Base-by-base conservation (phyloP, 768 basidiomycete species). In the Gloeopeniophorella convolvens region DNA sequence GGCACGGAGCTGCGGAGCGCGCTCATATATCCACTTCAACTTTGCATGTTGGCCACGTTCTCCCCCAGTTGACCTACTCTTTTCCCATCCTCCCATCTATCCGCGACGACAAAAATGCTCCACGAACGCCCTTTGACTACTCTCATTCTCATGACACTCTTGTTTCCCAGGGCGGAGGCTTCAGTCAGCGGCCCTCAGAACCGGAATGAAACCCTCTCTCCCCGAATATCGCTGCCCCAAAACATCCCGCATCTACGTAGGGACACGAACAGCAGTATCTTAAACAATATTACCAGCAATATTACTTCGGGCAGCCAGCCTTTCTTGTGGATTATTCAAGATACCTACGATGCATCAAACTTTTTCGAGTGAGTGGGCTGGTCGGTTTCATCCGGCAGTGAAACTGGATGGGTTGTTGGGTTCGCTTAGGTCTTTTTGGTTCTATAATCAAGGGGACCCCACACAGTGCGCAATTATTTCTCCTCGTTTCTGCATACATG, bases 401-500 rank as follows among this genome's bases (percentile, higher is more conserved):
- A 26, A n/a, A 28, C 30, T 30, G 33, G 34, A 28, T 12, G 11
- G n/a, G 52, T 28, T n/a, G n/a, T 24, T n/a, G n/a, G n/a, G n/a
- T 26, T 39, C 16, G 5, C 5, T 47, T 46, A 58, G 57, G 2
- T 49, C 44, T 5, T 60, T 36, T 27, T 27, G 23, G 23, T 51
- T 34, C 40, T 42, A 50, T 34, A 51, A 59, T 36, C 39, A 55
- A 36, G 40, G 30, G 26, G 42, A 26, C 34, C 43, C 42, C 45
- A 49, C 30, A n/a, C 51, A 46, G 56, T 54, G 50, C 57, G 62
- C 48, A 59, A 48, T 60, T 46, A 60, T 15, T 37, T 46, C 40
- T 32, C 6, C 26, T 15, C n/a, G 24, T n/a, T 18, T 21, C n/a
- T 2, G 1, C 35, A 18, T 39, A 8, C 24, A n/a, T 28, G 10